A percentile compares a stretch with the other conserved stretches of the same genome.
phyloP scores from a whole-genome alignment of 2,329 filamentous ascomycete species.

The Cryphonectria radicalis region DNA sequence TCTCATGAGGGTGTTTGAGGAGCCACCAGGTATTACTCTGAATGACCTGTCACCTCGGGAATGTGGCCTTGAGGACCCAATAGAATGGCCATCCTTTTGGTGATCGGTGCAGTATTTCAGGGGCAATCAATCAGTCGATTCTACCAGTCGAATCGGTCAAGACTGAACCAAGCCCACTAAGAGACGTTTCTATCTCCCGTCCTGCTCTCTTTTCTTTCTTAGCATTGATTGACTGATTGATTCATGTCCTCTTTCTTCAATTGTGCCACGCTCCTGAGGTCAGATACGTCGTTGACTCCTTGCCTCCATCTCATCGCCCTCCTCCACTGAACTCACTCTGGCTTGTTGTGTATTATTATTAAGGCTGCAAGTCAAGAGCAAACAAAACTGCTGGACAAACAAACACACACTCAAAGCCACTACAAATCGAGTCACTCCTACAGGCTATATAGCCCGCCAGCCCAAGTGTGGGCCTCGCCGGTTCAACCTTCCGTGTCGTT shows the following conservation, averaged over 20 bases:
- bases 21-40: not conserved
- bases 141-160: no score
- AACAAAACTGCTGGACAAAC: not conserved
- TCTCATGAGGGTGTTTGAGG: not conserved
- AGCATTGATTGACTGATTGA: no score
- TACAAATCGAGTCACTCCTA: not conserved
- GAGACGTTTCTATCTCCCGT: not conserved
- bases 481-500: not conserved
- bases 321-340: not conserved
- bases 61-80: not conserved
- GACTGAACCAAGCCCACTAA: no score
- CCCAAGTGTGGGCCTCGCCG: not conserved
- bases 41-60: not conserved
- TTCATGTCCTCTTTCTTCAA: not conserved
- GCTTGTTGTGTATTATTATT: not conserved
- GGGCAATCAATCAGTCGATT: not conserved
- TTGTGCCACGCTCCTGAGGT: not conserved
- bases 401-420: not conserved
- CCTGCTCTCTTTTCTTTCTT: not conserved
- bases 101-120: not conserved
- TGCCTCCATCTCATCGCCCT: not conserved
- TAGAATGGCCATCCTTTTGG: not conserved
- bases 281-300: not conserved
- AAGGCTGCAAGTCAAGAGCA: not conserved
- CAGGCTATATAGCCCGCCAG: no score